Percentiles rank a stretch among this genome's conserved stretches.
phyloP scores from a whole-genome alignment of 768 basidiomycete species.

The Guyanaporus albipodus region DNA sequence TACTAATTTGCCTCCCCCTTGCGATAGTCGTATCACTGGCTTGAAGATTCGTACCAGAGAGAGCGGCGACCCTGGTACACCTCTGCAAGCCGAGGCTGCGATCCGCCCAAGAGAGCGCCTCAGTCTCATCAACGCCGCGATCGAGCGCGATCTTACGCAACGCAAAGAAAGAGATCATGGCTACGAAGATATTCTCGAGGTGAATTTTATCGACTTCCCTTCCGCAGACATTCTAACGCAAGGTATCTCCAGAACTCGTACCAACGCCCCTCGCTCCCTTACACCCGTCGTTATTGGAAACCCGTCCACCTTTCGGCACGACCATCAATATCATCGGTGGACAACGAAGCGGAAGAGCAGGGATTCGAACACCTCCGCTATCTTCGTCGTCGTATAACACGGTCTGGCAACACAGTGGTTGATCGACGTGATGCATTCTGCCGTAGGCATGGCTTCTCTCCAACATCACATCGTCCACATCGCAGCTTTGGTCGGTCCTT shows the following conservation, averaged over 20 bases:
- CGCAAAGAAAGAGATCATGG: constrained; percentile 73
- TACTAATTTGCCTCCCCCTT: constrained; percentile 1
- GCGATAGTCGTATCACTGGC: constrained; percentile 42
- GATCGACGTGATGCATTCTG: constrained; percentile 56
- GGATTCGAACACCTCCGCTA: constrained; percentile 23
- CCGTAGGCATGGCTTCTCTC: constrained; percentile 22
- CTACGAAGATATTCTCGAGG: constrained; percentile 88
- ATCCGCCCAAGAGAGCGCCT: constrained; percentile 67
- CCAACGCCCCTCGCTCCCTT: constrained; percentile 56
- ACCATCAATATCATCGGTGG: constrained; percentile 30
- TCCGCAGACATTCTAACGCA: not conserved
- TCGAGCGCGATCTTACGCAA: constrained; percentile 57
- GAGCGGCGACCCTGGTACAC: constrained; percentile 37
- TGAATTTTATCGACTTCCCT: constrained; percentile 30
- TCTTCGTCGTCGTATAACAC: constrained; percentile 73
- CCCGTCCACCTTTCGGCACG: constrained; percentile 43
- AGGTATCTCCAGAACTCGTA: constrained; percentile 54
- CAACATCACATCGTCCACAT: constrained; percentile 3
- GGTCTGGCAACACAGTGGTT: constrained; percentile 73
- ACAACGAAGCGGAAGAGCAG: constrained; percentile 18
- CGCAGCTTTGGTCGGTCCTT: constrained; percentile 23
- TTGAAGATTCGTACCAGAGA: constrained; percentile 53
- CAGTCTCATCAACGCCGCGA: constrained; percentile 46
- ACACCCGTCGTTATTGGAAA: constrained; percentile 65
- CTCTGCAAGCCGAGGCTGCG: constrained; percentile 41